phyloP scores from a whole-genome alignment of 768 basidiomycete genomes.

The Clitopilus passeckerianus region DNA sequence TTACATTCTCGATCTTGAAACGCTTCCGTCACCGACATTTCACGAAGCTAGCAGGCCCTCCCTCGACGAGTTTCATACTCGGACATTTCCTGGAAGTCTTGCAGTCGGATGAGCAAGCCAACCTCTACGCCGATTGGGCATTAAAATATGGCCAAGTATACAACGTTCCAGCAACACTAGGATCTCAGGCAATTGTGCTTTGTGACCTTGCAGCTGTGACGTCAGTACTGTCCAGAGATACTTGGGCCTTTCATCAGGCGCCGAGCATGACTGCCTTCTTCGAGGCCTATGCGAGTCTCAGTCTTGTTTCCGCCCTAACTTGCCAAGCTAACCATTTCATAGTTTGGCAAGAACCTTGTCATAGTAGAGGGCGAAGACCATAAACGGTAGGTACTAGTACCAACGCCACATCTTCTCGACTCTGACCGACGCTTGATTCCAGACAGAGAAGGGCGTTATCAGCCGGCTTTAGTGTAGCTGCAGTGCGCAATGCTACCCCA shows the following conservation, averaged over 20 bases:
- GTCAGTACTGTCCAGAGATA: conserved; percentile 46
- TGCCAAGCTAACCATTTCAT: not conserved
- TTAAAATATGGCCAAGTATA: conserved; percentile 43
- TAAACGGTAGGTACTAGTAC: conserved; percentile 23
- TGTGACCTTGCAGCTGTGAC: conserved; percentile 47
- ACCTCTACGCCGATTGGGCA: conserved; percentile 41
- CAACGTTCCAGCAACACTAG: conserved; percentile 29
- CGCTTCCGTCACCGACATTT: not conserved
- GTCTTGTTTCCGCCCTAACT: not conserved
- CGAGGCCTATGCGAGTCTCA: conserved; percentile 27
- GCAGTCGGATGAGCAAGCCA: conserved; percentile 20
- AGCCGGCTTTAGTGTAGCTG: conserved; percentile 48
- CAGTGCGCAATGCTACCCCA: conserved; percentile 35
- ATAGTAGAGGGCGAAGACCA: conserved; percentile 42
- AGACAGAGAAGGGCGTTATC: conserved; percentile 48
- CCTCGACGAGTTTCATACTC: conserved; percentile 32
- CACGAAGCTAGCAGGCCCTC: conserved; percentile 39
- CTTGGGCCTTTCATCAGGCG: conserved; percentile 40
- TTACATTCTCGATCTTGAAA: not conserved
- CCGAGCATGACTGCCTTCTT: conserved; percentile 27
- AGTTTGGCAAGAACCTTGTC: conserved; percentile 36
- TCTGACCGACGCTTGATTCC: not conserved
- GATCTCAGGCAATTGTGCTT: conserved; percentile 27
- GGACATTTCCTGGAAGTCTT: conserved; percentile 27
- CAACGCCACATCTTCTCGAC: not conserved